Conservation (phyloP, 2,329 filamentous ascomycete genomes). For the Plectosphaerella cucumerina region DNA sequence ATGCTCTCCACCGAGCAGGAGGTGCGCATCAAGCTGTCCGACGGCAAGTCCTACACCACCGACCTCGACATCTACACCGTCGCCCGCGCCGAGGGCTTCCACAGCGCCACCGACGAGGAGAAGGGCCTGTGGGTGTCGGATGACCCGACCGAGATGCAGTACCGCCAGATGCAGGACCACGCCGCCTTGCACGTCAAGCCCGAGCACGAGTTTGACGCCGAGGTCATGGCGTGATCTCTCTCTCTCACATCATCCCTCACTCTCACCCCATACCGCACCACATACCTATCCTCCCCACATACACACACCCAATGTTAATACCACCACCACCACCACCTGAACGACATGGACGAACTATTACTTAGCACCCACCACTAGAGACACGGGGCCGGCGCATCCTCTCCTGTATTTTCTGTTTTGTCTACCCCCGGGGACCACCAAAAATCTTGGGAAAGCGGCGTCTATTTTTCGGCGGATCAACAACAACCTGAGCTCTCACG, state of each 20-base stretch:
- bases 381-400: too few species aligned
- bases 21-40: slow-evolving; percentile 76
- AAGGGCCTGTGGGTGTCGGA: slow-evolving; percentile 80
- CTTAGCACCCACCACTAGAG: too few species aligned
- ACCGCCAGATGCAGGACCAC: slow-evolving; percentile 53
- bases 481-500: too few species aligned
- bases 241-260: neutral
- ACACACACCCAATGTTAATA: neutral
- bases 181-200: neutral
- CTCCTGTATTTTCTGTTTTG: too few species aligned
- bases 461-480: too few species aligned
- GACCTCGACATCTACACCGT: slow-evolving; percentile 91
- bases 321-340: neutral
- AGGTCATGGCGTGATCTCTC: neutral
- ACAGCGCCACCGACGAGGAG: slow-evolving; percentile 76
- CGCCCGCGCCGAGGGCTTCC: slow-evolving; percentile 81
- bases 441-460: too few species aligned
- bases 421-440: too few species aligned
- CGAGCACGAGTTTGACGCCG: neutral
- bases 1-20: slow-evolving; percentile 96
- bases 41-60: slow-evolving; percentile 78
- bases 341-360: too few species aligned
- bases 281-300: neutral
- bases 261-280: too few species aligned
- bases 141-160: slow-evolving; percentile 59